These are phyloP conservation scores for Nannizziopsis barbatae DNA, from an alignment of 2,329 filamentous ascomycete genomes.

Conservation along the genomic window DNA sequence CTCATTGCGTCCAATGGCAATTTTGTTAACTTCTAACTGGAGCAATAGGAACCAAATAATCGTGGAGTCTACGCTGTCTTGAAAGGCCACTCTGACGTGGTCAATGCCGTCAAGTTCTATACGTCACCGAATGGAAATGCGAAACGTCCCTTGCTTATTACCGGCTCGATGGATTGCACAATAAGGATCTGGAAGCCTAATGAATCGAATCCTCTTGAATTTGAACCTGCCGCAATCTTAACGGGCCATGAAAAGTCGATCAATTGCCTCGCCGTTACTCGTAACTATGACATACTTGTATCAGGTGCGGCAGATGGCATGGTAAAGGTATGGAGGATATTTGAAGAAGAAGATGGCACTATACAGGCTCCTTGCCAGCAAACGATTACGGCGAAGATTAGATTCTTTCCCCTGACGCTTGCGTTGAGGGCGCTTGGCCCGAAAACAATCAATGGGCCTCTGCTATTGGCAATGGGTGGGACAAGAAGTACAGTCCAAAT, in stretches of 20 bases:
- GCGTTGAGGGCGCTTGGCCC: constrained; percentile 53
- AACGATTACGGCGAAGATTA: constrained; percentile 60
- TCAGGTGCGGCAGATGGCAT: constrained; percentile 54
- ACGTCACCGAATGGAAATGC: constrained; percentile 38
- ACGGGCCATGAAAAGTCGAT: constrained; percentile 62
- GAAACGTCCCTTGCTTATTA: constrained; percentile 50
- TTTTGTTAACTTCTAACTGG: background rate
- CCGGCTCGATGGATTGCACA: constrained; percentile 69
- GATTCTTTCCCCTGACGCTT: constrained; percentile 70
- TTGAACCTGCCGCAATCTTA: constrained; percentile 39
- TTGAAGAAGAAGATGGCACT: constrained; percentile 23
- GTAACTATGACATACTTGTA: constrained; percentile 41
- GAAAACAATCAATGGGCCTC: constrained; percentile 23
- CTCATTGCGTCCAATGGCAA: background rate
- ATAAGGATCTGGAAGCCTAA: constrained; percentile 51
- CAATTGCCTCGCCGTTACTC: constrained; percentile 48
- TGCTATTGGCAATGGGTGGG: constrained; percentile 72
- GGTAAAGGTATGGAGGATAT: constrained; percentile 57
- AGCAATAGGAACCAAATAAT: constrained; percentile 32
- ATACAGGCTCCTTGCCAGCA: constrained; percentile 47
- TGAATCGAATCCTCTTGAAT: constrained; percentile 23
- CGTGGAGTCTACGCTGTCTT: constrained; percentile 57
- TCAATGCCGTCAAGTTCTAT: constrained; percentile 76
- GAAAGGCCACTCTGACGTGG: constrained; percentile 62
- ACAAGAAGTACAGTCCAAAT: constrained; percentile 75